Conservation (phyloP, 768 basidiomycete genomes). For the Hypholoma fasciculare region DNA sequence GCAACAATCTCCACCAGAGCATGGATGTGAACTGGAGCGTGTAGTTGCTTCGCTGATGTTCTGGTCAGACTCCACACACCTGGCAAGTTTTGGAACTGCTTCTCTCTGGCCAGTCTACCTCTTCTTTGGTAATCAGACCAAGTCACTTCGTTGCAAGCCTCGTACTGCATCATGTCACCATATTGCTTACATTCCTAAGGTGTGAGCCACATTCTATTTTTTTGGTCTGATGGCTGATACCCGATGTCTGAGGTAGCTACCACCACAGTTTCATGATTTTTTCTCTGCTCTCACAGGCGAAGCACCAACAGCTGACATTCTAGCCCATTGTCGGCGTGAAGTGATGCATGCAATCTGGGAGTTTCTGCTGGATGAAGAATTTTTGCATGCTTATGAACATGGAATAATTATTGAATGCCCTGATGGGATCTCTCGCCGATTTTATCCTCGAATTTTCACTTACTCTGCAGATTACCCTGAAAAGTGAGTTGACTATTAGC, state of each 20-base stretch:
- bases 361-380: constrained; percentile 17
- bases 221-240: neutral
- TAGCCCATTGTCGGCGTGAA: constrained; percentile 22
- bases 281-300: constrained; percentile 2
- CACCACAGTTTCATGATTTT: constrained; percentile 15
- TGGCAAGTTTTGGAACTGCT: constrained; percentile 29
- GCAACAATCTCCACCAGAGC: no score
- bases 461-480: constrained; percentile 36
- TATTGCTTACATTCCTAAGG: constrained; percentile 38
- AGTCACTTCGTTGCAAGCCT: constrained; percentile 34
- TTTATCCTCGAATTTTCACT: constrained; percentile 32
- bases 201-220: neutral
- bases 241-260: neutral
- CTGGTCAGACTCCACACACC: constrained; percentile 8
- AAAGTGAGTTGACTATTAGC: constrained; percentile 12
- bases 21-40: constrained; percentile 11
- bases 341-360: constrained; percentile 30
- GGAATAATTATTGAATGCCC: constrained; percentile 28
- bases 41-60: neutral
- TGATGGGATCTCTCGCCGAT: constrained; percentile 26
- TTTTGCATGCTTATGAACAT: constrained; percentile 23
- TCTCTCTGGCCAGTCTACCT: constrained; percentile 42
- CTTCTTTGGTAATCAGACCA: constrained; percentile 14
- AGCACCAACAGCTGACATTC: constrained; percentile 1
- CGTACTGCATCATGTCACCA: constrained; percentile 26